A percentile compares a stretch with the other conserved stretches of the same genome.
Evolutionary conservation across 257 asterid genomes (phyloP).

Genomic region (Solanum lycopersicoides): DNA sequence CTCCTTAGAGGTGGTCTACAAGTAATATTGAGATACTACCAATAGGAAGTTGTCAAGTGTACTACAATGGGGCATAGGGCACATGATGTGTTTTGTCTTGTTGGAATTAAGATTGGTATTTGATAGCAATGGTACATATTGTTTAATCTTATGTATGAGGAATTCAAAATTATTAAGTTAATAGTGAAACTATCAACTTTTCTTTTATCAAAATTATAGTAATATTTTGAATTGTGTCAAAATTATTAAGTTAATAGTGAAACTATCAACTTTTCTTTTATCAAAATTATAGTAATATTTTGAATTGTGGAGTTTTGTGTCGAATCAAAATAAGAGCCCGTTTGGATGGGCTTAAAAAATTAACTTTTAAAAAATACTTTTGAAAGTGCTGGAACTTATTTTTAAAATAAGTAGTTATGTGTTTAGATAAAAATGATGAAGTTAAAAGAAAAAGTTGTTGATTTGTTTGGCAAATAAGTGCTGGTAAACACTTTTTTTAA

Average conservation of each 20-base stretch:
- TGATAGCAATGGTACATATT: background rate
- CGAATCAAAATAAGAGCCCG: rapidly evolving
- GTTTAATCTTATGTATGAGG: background rate
- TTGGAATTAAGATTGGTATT: background rate
- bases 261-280: background rate
- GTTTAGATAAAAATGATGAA: too few relatives aligned
- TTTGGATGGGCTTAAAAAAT: too few relatives aligned
- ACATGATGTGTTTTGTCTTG: background rate
- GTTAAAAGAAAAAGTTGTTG: too few relatives aligned
- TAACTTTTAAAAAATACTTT: too few relatives aligned
- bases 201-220: too few relatives aligned
- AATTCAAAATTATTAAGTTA: background rate
- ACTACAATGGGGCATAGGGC: background rate
- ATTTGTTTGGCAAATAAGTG: too few relatives aligned
- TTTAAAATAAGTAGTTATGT: too few relatives aligned
- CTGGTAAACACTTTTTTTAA: too few relatives aligned
- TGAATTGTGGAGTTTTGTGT: too few relatives aligned
- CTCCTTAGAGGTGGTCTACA: conserved; percentile 1
- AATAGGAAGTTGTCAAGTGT: background rate
- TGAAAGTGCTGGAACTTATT: too few relatives aligned
- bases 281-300: too few relatives aligned
- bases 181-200: background rate
- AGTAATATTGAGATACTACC: background rate
- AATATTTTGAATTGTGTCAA: too few relatives aligned
- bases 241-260: background rate